Conservation (phyloP, 257 asterid genomes). For the Salvia miltiorrhiza region DNA sequence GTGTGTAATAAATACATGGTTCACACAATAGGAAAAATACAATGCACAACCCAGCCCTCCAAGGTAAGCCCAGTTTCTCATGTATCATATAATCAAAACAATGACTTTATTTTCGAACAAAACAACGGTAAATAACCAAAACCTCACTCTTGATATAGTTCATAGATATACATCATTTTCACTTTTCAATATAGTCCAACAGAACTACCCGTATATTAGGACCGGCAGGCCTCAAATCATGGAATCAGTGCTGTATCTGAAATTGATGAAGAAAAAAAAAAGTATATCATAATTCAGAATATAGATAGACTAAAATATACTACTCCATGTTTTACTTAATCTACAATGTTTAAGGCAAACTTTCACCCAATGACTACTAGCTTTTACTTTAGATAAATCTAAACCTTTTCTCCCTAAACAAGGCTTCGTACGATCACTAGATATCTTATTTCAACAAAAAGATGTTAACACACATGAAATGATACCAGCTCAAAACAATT, state of each 20-base stretch:
- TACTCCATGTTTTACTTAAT: too few relatives aligned
- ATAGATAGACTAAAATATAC: not conserved
- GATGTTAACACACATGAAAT: not conserved
- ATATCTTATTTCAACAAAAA: not conserved
- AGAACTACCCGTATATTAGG: conserved; percentile 1
- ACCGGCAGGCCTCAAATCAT: conserved; percentile 16
- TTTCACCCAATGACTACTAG: not conserved
- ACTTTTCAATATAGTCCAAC: not conserved
- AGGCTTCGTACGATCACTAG: not conserved
- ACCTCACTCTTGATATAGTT: not conserved
- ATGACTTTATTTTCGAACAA: not conserved
- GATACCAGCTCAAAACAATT: not conserved
- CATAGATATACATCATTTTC: conserved; percentile 6
- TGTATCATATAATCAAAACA: not conserved
- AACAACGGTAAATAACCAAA: not conserved
- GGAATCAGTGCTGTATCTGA: conserved; percentile 23
- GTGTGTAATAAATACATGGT: not conserved
- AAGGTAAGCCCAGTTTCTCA: not conserved
- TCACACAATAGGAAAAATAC: not conserved
- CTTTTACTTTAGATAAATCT: not conserved
- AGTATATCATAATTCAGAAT: not conserved
- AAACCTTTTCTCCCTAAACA: not conserved
- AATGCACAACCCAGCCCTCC: not conserved
- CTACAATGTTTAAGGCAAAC: not conserved
- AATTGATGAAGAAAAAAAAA: not conserved